A percentile compares a stretch with the other conserved stretches of the same genome.
phyloP scores from a whole-genome alignment of 345 rosid genomes.

The Eucalyptus regnans region DNA sequence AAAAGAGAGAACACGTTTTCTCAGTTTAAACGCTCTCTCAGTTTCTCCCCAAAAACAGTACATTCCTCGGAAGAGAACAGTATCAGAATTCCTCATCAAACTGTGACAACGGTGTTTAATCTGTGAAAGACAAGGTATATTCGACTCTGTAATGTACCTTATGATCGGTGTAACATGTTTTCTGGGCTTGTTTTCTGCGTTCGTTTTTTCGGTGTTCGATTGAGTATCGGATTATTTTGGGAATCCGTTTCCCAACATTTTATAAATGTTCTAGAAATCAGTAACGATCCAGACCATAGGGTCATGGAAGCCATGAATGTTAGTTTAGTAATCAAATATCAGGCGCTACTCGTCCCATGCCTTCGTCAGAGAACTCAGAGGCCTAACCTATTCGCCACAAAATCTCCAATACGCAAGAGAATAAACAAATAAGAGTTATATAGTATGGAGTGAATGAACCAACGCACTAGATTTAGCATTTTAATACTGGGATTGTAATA shows the following conservation, averaged over 20 bases:
- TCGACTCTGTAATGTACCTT: too few species aligned
- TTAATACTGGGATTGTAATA: background rate
- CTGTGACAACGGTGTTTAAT: too few species aligned
- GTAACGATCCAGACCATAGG: background rate
- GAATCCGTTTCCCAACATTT: background rate
- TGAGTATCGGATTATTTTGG: too few species aligned
- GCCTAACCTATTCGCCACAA: background rate
- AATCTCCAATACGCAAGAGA: background rate
- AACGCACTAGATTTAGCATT: background rate
- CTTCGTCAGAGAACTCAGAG: background rate
- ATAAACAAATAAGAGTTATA: background rate
- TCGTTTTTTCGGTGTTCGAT: too few species aligned
- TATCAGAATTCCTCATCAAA: too few species aligned
- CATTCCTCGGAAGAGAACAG: too few species aligned
- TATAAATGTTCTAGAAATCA: background rate
- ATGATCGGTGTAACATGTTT: too few species aligned
- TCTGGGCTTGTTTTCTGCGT: too few species aligned
- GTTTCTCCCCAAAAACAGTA: too few species aligned
- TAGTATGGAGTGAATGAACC: background rate
- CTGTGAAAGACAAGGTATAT: too few species aligned
- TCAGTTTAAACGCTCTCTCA: too few species aligned
- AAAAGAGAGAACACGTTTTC: too few species aligned
- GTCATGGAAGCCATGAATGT: background rate
- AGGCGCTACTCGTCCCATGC: background rate
- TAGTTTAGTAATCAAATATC: background rate